phyloP scores from a whole-genome alignment of 257 asterid genomes.

The Solanum ossicruentum region DNA sequence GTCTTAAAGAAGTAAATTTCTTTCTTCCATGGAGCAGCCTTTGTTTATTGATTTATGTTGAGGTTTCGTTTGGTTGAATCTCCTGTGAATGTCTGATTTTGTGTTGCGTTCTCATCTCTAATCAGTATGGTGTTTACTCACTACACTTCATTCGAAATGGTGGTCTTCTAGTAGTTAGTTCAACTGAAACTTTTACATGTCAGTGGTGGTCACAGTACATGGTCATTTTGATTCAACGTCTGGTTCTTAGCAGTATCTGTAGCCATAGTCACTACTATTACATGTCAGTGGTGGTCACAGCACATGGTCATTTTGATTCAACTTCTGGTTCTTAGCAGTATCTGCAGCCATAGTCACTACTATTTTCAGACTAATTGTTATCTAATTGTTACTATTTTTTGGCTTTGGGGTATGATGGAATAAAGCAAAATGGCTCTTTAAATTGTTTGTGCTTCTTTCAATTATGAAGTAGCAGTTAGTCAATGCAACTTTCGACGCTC shows the following conservation, averaged over 20 bases:
- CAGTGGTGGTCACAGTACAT: background rate
- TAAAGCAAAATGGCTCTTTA: no score
- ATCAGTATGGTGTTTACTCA: background rate
- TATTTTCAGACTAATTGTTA: background rate
- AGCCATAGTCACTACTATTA: no score
- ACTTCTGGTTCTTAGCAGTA: no score
- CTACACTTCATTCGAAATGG: background rate
- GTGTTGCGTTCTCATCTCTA: background rate
- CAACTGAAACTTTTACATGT: background rate
- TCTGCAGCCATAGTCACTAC: background rate
- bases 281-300: no score
- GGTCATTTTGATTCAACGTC: background rate
- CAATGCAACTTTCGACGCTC: no score
- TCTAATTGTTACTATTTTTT: no score
- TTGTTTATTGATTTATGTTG: background rate
- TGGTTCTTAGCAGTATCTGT: background rate
- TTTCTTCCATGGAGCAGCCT: background rate
- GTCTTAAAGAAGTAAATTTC: background rate
- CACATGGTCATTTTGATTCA: no score
- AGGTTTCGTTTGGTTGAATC: background rate
- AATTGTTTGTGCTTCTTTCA: no score
- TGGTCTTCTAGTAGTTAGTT: background rate
- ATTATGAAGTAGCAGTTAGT: no score
- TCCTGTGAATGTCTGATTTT: background rate
- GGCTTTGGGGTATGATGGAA: no score